Evolutionary conservation across 2,329 filamentous ascomycete species (phyloP), one percentile per base, ranked within the genome.

Genomic region (Penicillium sp.): DNA sequence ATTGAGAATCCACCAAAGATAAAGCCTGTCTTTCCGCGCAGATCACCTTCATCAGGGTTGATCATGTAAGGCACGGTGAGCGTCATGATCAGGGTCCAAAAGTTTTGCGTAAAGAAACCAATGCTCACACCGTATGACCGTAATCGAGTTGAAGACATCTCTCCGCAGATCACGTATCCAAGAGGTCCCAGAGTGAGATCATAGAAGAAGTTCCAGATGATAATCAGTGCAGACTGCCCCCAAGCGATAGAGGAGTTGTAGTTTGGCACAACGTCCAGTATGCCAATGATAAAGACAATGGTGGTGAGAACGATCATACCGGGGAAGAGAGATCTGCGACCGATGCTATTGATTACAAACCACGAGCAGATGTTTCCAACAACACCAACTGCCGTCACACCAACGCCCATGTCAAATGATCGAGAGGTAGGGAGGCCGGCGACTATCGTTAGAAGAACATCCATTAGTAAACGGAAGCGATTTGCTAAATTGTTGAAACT

Each of bases 351-450:
- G 45, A 73, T 62, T n/a, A 71, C 48, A 36, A 60, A 67, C 70
- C 70, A 72, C 13, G 66, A 68, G 40, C 67, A 57, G 14, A 71
- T 59, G 19, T 69, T 72, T 18, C 70, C 73, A 19, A 70, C 51
- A 4, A 76, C 65, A 11, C 71, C 72, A 51, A 67, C 70, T 2
- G 67, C 70, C 1, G 68, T 73, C 14, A 55, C 52, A 14, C 52
- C 52, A 13, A 55, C 52, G 13, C 52, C 52, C 52, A 55, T 55
- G 26, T 55, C 41, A 19, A 55, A 55, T 4, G 52, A 55, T 16
- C 27, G 41, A 23, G 52, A 55, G 19, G 52, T 55, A 35, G 52
- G 52, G 32, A 55, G 47, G 11, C 52, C 52, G 16, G 52, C 52
- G 11, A 36, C 46, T 38, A 40, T 34, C 26, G 10, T 38, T 27